Evolutionary conservation across 129 eudicot genomes (phyloP), one percentile per base, ranked within the genome.

Genomic region (Rutidosis leptorrhynchoides): DNA sequence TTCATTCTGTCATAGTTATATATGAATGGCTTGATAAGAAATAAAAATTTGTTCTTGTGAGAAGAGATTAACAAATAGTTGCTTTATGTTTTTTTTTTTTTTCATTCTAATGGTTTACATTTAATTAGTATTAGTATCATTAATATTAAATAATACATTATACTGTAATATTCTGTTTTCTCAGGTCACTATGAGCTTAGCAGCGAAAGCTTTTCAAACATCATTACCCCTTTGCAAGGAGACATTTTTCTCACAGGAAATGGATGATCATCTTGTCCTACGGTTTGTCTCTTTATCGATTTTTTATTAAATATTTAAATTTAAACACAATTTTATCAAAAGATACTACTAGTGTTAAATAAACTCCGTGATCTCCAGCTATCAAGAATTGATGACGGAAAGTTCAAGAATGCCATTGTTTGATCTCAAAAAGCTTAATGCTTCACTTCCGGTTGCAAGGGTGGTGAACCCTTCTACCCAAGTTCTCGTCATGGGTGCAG

Each of bases 141-240:
- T 7, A 26, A 33, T 33, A 8, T 33, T 46, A 10, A 65, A 48
- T 22, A 26, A 12, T 26, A 51, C 64, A n/a, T 33, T 52, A 23
- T 42, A 62, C 52, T 24, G 48, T 9, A 48, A 19, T n/a, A n/a
- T 35, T 16, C 24, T 58, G 33, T 5, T 65, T 62, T 72, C 33
- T 58, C 94, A 91, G 97, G 94, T 91, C 52, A 91, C 97, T 8
- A 81, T 84, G 64, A 91, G 97, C 87, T 75, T 91, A 81, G 97
- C 97, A 69, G 97, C 94, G 20, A 87, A 87, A 83, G 97, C 83
- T 77, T 91, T 91, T 76, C 96, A 85, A 76, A 91, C 88, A 30
- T 83, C 87, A 12, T 74, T 91, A 46, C 88, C 94, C 52, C 84
- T 91, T 58, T 91, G 97, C 79, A 87, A 76, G 62, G 90, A 91